These are phyloP conservation scores for Trichophyton schoenleinii DNA, from an alignment of 2,329 filamentous ascomycete genomes.

Conservation along the genomic window DNA sequence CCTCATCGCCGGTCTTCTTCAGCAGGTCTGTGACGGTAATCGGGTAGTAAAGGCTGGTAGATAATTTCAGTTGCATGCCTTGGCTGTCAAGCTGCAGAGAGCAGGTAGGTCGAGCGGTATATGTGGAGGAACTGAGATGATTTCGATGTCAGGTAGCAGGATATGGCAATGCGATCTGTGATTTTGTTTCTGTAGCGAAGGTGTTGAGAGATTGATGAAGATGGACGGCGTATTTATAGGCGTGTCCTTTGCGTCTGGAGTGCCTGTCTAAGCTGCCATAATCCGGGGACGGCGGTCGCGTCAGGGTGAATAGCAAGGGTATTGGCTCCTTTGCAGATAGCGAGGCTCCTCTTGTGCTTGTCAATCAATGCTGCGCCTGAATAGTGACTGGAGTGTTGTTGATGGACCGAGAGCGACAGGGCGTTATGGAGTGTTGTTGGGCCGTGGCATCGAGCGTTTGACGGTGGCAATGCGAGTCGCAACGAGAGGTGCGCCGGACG, in stretches of 20 bases:
- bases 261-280: not conserved
- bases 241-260: too few species aligned
- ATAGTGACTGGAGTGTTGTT: not conserved
- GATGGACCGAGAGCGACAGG: not conserved
- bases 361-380: not conserved
- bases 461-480: not conserved
- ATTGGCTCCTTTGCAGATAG: not conserved
- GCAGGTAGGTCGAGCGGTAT: not conserved
- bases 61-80: constrained; percentile 38
- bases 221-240: not conserved
- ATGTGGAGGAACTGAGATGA: not conserved
- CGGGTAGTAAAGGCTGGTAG: constrained; percentile 64
- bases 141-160: not conserved
- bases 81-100: not conserved
- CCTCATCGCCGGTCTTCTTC: constrained; percentile 59
- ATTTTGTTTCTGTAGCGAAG: not conserved
- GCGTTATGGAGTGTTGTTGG: not conserved
- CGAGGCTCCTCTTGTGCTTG: too few species aligned
- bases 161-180: not conserved
- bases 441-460: not conserved
- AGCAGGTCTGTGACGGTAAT: constrained; percentile 82
- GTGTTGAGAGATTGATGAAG: not conserved
- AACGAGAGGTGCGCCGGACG: not conserved
- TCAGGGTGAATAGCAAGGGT: not conserved
- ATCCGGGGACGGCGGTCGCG: not conserved